Evolutionary conservation across 495 filamentous ascomycete genomes (phyloP).

Genomic region (Podospora tetraspora): DNA sequence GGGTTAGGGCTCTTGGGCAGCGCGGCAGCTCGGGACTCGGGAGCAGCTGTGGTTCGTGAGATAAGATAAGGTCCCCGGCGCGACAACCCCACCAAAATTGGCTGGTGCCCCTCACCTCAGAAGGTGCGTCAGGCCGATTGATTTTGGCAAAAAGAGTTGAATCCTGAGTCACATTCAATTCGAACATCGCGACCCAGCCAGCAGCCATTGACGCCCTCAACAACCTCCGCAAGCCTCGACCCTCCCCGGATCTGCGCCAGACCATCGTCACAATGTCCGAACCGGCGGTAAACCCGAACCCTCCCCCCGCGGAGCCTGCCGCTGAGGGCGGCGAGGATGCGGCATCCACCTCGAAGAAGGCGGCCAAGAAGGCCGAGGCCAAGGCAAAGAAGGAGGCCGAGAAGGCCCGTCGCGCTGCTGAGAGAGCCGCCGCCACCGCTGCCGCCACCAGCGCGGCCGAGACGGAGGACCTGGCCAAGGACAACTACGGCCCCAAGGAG

Average conservation of each 20-base stretch:
- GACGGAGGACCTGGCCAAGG: conserved; percentile 63
- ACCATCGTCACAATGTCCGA: conserved; percentile 21
- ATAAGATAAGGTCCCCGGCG: background rate
- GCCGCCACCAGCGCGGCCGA: conserved; percentile 47
- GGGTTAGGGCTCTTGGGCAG: conserved; percentile 3
- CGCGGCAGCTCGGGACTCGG: too few relatives aligned
- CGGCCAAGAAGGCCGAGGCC: conserved; percentile 51
- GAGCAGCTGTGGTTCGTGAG: conserved; percentile 6
- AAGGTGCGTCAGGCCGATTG: conserved; percentile 17
- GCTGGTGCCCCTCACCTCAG: conserved; percentile 19
- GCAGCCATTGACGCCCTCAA: background rate
- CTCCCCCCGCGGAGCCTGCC: conserved; percentile 18
- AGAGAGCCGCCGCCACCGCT: conserved; percentile 40
- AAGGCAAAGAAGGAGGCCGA: conserved; percentile 50
- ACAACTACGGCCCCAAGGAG: conserved; percentile 57
- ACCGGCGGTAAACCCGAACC: conserved; percentile 14
- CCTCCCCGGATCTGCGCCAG: background rate
- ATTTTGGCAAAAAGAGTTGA: conserved; percentile 11
- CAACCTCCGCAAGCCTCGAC: background rate
- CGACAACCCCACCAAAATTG: conserved; percentile 19
- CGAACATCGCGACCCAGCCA: background rate
- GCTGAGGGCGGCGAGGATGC: conserved; percentile 24
- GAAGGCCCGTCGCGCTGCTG: conserved; percentile 49
- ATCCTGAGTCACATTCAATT: conserved; percentile 6
- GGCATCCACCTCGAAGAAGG: conserved; percentile 46